phyloP scores from a whole-genome alignment of 177 flowering plant species.

The Vitis hybrid region DNA sequence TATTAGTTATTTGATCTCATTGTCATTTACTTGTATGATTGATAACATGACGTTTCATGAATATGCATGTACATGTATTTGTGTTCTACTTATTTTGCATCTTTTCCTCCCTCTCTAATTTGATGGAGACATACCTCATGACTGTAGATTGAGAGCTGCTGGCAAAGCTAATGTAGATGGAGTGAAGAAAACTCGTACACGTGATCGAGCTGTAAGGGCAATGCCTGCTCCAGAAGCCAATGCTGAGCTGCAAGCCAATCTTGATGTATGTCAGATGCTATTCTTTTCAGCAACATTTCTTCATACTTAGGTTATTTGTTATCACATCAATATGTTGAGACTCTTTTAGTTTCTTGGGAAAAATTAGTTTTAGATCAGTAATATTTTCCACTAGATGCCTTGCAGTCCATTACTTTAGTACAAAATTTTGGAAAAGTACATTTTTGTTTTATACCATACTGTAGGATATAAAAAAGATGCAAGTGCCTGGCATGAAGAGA shows the following conservation, averaged over 20 bases:
- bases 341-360: neutral
- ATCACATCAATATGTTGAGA: neutral
- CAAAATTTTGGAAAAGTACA: too few relatives aligned
- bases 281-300: conserved; percentile 8
- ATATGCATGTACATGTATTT: neutral
- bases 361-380: too few relatives aligned
- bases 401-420: too few relatives aligned
- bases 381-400: too few relatives aligned
- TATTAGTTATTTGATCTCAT: too few relatives aligned
- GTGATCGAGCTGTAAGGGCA: conserved; percentile 66
- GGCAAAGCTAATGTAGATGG: conserved; percentile 65
- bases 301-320: neutral
- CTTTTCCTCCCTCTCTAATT: neutral
- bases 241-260: conserved; percentile 86
- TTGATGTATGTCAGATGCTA: conserved; percentile 66
- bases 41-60: too few relatives aligned
- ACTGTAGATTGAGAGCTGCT: conserved; percentile 67
- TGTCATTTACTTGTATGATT: too few relatives aligned
- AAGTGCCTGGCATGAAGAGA: too few relatives aligned
- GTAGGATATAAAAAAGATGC: too few relatives aligned
- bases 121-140: neutral
- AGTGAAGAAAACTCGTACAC: conserved; percentile 57
- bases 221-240: conserved; percentile 88
- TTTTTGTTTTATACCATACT: too few relatives aligned
- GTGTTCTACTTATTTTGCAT: neutral